Evolutionary conservation across 345 rosid genomes (phyloP), one percentile per base, ranked within the genome.

Genomic region (Cardiospermum halicacabum): DNA sequence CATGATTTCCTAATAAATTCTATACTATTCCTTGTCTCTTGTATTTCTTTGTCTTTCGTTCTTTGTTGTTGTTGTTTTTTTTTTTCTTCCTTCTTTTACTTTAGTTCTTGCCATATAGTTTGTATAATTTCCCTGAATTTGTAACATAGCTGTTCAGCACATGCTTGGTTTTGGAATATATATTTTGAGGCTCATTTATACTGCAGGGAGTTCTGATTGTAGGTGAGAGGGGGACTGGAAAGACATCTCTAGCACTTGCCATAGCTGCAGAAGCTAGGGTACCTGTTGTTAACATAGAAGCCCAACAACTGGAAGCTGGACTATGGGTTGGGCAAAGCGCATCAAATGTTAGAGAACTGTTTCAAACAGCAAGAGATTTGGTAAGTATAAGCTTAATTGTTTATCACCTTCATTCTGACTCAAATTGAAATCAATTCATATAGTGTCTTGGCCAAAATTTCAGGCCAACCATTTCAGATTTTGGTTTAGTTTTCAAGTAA

Each of bases 241-340:
- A 92, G 79, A 92, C 98, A 36, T 89, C 96, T 51, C 75, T 92
- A 34, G 96, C 98, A 26, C 76, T 89, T 49, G 98, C 98, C 68
- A 89, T 92, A 60, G 98, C 96, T 74, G 96, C 98, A 5, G 96
- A 92, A 82, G 96, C 98, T 78, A 84, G 76, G 75, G 96, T 92
- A 54, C 98, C 98, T 24, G 95, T 92, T 79, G 98, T 92, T 53
- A 82, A 84, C 53, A 81, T 92, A 62, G 74, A 82, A 75, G 96
- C 98, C 56, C 90, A 92, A 72, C 92, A 92, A 72, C 77, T 92
- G 84, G 98, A 92, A 82, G 96, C 96, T 73, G 98, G 98, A 43
- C 74, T 89, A 36, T 92, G 96, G 98, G 96, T 92, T 77, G 98
- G 98, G 63, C 98, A 92, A 79, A 85, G 98, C 79, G 98, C 98